Conservation (phyloP, 495 filamentous ascomycete genomes). For the Aspergillus homomorphus region DNA sequence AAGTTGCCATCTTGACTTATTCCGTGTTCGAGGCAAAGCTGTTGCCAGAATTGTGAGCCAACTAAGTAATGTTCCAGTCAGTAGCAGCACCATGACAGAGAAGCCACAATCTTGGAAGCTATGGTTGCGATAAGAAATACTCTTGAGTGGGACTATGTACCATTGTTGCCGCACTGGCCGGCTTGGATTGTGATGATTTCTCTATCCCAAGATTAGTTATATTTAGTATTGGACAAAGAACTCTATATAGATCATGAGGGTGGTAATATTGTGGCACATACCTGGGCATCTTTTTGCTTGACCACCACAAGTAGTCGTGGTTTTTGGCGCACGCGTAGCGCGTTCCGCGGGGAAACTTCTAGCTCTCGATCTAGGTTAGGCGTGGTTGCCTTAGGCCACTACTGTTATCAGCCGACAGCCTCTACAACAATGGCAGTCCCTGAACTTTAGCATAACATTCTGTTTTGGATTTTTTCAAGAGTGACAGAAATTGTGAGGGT, state of each 20-base stretch:
- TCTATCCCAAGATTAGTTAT: constrained; percentile 42
- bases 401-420: neutral
- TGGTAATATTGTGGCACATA: constrained; percentile 18
- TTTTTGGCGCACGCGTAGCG: constrained; percentile 37
- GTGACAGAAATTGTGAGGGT: no score
- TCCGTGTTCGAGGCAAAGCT: constrained; percentile 94
- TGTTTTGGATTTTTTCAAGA: no score
- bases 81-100: neutral
- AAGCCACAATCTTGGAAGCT: neutral
- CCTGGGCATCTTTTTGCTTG: constrained; percentile 45
- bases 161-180: constrained; percentile 98
- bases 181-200: constrained; percentile 99
- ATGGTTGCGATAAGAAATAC: constrained; percentile 8
- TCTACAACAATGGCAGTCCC: neutral
- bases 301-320: constrained; percentile 25
- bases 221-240: neutral
- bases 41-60: constrained; percentile 94
- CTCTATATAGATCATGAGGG: neutral
- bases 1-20: constrained; percentile 97
- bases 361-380: constrained; percentile 4
- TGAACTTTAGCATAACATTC: neutral
- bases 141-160: constrained; percentile 47
- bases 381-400: constrained; percentile 31
- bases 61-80: constrained; percentile 47
- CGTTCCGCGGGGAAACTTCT: constrained; percentile 36